Percentiles rank a stretch among this genome's conserved stretches.
phyloP scores from a whole-genome alignment of 192 early-diverging fungal species.

The Coemansia sp. region DNA sequence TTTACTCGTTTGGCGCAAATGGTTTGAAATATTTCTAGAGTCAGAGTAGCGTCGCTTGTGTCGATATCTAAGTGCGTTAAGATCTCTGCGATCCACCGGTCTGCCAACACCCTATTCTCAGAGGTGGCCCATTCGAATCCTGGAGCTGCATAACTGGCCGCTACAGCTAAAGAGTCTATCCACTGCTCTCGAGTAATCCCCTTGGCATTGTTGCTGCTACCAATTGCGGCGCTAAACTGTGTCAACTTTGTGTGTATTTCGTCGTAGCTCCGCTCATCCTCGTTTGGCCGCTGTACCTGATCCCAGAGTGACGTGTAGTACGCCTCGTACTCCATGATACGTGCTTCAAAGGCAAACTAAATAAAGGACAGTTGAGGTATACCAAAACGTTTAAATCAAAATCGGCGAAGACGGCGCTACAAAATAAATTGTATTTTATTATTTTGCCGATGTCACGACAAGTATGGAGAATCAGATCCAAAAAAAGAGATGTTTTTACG shows the following conservation, averaged over 20 bases:
- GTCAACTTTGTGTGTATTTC: neutral
- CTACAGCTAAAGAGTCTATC: constrained; percentile 30
- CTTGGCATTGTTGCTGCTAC: neutral
- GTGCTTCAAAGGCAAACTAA: neutral
- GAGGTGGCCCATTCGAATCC: constrained; percentile 27
- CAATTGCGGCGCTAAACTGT: neutral
- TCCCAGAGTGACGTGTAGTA: constrained; percentile 38
- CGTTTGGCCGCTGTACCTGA: neutral
- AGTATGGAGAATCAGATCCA: neutral
- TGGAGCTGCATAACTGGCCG: constrained; percentile 15
- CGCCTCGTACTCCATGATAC: constrained; percentile 19
- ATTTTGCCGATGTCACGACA: neutral
- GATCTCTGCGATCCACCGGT: constrained; percentile 18
- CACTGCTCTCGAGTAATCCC: constrained; percentile 9
- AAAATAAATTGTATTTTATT: neutral
- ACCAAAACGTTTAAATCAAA: neutral
- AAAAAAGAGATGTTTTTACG: no score
- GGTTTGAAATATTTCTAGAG: constrained; percentile 2
- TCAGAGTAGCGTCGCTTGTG: neutral
- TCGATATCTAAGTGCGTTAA: constrained; percentile 1
- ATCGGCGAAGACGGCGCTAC: neutral
- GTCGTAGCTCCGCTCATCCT: neutral
- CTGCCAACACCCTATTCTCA: neutral
- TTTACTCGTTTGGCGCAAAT: constrained; percentile 22
- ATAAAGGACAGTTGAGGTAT: neutral